Evolutionary conservation across 345 rosid species (phyloP), one percentile per base, ranked within the genome.

Genomic region (Ceriops zippeliana): DNA sequence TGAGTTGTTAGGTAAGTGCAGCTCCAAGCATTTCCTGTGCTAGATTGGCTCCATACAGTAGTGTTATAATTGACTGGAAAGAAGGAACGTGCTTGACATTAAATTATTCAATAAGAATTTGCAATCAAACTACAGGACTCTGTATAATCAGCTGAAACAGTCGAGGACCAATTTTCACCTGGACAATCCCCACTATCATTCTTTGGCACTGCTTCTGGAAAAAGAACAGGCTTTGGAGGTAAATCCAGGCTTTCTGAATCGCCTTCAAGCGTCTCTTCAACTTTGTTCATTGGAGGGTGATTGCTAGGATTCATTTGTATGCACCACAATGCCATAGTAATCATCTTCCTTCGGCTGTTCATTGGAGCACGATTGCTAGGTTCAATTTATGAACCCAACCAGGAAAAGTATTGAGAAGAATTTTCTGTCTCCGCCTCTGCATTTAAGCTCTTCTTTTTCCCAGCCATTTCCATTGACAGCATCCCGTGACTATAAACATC

Each of bases 401-500:
- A 16, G 75, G 75, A 47, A 72, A 72, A 72, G 66, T 65, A 72
- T 72, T 65, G 70, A 38, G 70, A 58, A 24, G 69, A 49, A 65
- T 59, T 28, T 17, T 58, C 70, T 46, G 60, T 34, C 19, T 7
- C 65, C 3, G 65, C 52, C 19, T 7, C 65, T 17, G 69, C 52
- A 31, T 66, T 60, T 5, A 20, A 4, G 37, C 26, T 72, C 60
- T 65, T 65, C 28, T 61, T 65, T 53, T 60, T 66, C 58, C 75
- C 70, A 46, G 58, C 61, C 75, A 72, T 65, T 72, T 72, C 75
- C 65, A 72, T 31, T 49, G 65, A 34, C 35, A 72, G 19, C 75
- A 72, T 72, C 58, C 75, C 70, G 22, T 63, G 65, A 35, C 75
- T 72, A 59, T 72, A 65, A 34, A 72, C 75, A 65, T 72, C 75